These are phyloP conservation scores for Geotrichum bryndzae DNA, from an alignment of 1,139 yeast species.

Conservation along the genomic window DNA sequence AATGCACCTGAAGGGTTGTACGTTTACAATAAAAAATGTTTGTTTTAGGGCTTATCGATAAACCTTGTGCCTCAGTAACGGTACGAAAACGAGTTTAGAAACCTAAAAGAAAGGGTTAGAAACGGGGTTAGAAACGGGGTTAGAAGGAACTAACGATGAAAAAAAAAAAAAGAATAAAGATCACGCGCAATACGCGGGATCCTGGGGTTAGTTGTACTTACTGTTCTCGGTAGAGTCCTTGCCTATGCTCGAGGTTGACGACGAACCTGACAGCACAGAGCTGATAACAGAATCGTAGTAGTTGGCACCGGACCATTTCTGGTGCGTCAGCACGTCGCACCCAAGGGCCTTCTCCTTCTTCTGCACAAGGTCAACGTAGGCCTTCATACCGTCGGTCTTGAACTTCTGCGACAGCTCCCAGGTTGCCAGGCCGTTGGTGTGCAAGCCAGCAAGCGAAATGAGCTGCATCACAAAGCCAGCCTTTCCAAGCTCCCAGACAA, in stretches of 20 bases:
- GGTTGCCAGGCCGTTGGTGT: conserved; percentile 46
- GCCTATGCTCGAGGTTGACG: conserved; percentile 44
- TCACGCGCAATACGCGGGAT: background rate
- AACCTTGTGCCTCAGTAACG: background rate
- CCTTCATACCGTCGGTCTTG: conserved; percentile 48
- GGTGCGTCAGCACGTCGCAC: conserved; percentile 53
- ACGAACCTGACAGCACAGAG: conserved; percentile 43
- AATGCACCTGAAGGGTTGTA: background rate
- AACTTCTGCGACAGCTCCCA: conserved; percentile 46
- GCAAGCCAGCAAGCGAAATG: conserved; percentile 52
- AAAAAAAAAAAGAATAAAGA: no score
- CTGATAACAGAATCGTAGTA: conserved; percentile 45
- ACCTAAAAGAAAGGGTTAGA: background rate
- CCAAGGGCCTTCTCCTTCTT: conserved; percentile 40
- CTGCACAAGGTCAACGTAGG: conserved; percentile 50
- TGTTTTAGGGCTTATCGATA: background rate
- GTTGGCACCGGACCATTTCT: conserved; percentile 56
- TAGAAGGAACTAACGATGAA: no score
- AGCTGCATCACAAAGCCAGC: conserved; percentile 50
- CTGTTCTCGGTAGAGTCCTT: conserved; percentile 44
- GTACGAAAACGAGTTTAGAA: background rate
- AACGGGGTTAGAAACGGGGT: background rate
- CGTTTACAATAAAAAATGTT: no score
- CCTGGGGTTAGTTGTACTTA: background rate
- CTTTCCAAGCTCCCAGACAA: conserved; percentile 51